phyloP scores from a whole-genome alignment of 2,329 filamentous ascomycete species.

The Magnaporthiopsis incrustans region DNA sequence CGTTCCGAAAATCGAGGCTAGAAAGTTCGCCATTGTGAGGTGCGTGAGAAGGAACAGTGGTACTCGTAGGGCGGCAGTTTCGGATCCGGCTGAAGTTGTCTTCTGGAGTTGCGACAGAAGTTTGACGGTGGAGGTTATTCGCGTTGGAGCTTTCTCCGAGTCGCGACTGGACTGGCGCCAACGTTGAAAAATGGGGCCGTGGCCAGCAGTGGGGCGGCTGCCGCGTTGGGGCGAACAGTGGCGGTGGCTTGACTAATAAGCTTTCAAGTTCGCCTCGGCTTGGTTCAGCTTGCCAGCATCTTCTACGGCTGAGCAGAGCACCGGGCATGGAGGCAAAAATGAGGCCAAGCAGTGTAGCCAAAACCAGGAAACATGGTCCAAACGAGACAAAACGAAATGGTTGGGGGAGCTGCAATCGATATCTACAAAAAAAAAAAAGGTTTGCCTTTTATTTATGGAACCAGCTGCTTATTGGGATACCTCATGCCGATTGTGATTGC shows the following conservation, averaged over 20 bases:
- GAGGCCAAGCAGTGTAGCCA: no score
- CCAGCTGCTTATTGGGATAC: no score
- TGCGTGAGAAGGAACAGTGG: background rate
- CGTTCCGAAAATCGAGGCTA: slow-evolving; percentile 98
- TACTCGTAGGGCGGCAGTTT: background rate
- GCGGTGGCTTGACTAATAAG: background rate
- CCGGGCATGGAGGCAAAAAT: no score
- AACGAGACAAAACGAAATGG: no score
- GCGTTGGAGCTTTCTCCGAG: background rate
- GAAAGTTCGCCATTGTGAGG: slow-evolving; percentile 81
- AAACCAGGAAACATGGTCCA: no score
- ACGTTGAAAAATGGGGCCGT: background rate
- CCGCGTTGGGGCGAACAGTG: background rate
- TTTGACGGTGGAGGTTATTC: background rate
- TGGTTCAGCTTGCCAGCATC: background rate
- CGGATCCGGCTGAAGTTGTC: background rate
- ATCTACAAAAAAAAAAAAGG: no score
- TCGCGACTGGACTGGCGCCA: background rate
- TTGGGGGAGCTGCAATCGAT: no score
- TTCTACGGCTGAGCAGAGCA: background rate
- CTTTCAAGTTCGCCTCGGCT: background rate
- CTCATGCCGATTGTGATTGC: background rate
- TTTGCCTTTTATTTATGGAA: no score
- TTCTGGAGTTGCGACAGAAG: background rate
- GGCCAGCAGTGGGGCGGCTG: background rate